Base-by-base conservation (phyloP, 306 rosid species). In the Rosa lucieae region DNA sequence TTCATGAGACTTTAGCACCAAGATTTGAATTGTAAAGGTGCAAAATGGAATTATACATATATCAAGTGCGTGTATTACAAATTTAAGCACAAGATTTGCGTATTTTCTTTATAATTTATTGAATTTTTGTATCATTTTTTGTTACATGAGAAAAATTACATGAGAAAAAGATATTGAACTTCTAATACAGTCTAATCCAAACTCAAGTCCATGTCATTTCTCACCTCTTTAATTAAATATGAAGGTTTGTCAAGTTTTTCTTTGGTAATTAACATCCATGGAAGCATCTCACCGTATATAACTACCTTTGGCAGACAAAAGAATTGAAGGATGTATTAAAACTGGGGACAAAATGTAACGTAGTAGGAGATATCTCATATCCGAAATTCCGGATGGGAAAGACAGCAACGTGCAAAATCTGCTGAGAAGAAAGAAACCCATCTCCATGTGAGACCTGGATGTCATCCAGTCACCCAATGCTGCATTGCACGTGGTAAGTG, bases 361-460 rank as follows among this genome's bases (percentile, higher is more conserved):
- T 61, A 26, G 67, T 26, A 12, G 67, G 18, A 61, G 37, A 61
- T 56, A 26, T 26, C 67, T 59, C 67, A 12, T 20, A 56, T 61
- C 40, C 67, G 40, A 61, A 11, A n/a, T 61, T 61, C 40, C 17
- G 66, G 67, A 55, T 20, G 62, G 62, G 62, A 20, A 61, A 61
- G 67, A 61, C 37, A 61, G 67, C 37, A 59, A 63, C 43, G 43
- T 32, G 70, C 44, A 65, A 65, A 7, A 63, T 35, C 69, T 13
- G 68, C 40, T 42, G 40, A 75, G 21, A 66, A 72, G 42, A 35
- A 13, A 59, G 18, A 13, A 23, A 43, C 63, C 56, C 12, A 12
- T 37, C 66, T 67, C 78, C 80, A 77, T 82, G 84, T 32, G 75
- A 18, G 65, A 75, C 62, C 72, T 37, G 49, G 18, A 66, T 53